A percentile compares a stretch with the other conserved stretches of the same genome.
These are phyloP conservation scores for Penicillium thymicola DNA, from an alignment of 2,329 filamentous ascomycete genomes.

Conservation along the genomic window DNA sequence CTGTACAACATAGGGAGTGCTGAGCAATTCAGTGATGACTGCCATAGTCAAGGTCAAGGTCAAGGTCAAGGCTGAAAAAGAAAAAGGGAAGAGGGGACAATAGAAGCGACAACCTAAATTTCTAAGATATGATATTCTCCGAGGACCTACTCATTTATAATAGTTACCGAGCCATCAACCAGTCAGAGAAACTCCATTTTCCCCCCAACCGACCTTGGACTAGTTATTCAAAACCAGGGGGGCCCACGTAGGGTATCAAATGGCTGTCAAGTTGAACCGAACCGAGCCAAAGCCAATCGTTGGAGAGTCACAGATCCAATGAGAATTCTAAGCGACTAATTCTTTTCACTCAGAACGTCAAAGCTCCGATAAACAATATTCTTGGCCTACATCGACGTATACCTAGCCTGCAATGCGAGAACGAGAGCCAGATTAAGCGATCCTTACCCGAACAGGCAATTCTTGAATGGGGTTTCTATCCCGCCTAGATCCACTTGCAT, in stretches of 20 bases:
- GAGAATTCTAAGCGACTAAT: background rate
- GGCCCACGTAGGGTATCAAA: background rate
- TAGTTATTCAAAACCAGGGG: background rate
- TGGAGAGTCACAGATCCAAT: background rate
- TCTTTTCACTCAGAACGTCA: background rate
- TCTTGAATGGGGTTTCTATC: constrained; percentile 2
- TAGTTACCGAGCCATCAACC: background rate
- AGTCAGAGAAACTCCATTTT: background rate
- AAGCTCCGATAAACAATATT: background rate
- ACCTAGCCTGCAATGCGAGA: constrained; percentile 10
- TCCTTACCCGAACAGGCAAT: constrained; percentile 15
- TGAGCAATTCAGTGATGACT: constrained; percentile 22
- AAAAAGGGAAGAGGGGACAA: background rate
- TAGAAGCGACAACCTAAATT: background rate
- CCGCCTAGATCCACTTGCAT: constrained; percentile 13
- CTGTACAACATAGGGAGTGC: constrained; percentile 23
- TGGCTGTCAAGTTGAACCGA: background rate
- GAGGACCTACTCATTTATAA: background rate
- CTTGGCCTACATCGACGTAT: background rate
- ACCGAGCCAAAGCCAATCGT: background rate
- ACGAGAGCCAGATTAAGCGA: constrained; percentile 19
- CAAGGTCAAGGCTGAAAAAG: background rate
- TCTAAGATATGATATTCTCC: background rate
- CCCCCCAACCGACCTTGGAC: background rate
- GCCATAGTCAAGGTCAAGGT: constrained; percentile 23